Conservation (phyloP, 2,329 filamentous ascomycete genomes). For the Cladophialophora chaetospira region DNA sequence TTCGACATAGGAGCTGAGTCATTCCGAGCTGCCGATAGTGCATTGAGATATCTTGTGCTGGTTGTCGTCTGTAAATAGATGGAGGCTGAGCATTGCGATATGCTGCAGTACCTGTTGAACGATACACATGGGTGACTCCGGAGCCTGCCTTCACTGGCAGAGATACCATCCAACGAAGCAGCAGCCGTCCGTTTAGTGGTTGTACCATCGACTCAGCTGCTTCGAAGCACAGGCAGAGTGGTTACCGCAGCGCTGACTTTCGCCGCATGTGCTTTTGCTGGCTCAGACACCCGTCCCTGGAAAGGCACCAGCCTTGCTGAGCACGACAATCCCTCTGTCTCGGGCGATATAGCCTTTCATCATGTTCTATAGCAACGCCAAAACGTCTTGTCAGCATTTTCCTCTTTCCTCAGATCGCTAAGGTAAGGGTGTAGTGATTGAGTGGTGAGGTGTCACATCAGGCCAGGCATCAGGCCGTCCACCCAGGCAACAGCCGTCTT, state of each 20-base stretch:
- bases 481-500: slow-evolving; percentile 17
- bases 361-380: slow-evolving; percentile 62
- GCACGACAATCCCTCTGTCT: slow-evolving; percentile 83
- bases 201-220: neutral
- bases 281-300: slow-evolving; percentile 75
- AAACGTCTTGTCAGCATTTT: slow-evolving; percentile 15
- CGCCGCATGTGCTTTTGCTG: neutral
- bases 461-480: slow-evolving; percentile 14
- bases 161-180: neutral
- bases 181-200: neutral
- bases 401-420: neutral
- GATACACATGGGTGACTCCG: neutral
- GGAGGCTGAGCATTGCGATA: neutral
- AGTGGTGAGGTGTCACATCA: neutral
- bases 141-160: neutral
- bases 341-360: slow-evolving; percentile 99
- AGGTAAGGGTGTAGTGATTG: neutral
- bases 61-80: neutral
- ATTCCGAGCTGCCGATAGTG: no score
- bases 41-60: neutral
- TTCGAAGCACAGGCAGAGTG: neutral
- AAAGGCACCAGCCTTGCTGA: slow-evolving; percentile 88
- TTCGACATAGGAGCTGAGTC: no score
- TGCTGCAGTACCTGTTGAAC: neutral
- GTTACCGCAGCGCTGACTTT: neutral